phyloP scores from a whole-genome alignment of 2,329 filamentous ascomycete genomes.

The Aspergillus fumigatiaffinis region DNA sequence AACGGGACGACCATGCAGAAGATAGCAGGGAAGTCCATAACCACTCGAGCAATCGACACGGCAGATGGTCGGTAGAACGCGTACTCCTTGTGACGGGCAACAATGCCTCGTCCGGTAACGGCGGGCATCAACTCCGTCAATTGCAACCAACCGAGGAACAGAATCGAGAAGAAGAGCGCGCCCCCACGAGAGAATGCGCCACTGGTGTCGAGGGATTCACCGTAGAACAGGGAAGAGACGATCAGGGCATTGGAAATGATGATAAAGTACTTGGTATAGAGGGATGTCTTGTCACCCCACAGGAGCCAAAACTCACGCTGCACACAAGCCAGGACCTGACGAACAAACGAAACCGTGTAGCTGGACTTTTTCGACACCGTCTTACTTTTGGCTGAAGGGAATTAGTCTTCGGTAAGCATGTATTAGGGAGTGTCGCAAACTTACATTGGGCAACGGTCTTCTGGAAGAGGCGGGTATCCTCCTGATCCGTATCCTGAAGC shows the following conservation, averaged over 20 bases:
- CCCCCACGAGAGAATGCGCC: constrained; percentile 63
- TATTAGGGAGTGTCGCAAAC: neutral
- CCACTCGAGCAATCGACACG: constrained; percentile 57
- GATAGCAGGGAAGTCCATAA: constrained; percentile 61
- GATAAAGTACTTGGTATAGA: constrained; percentile 77
- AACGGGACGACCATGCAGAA: constrained; percentile 58
- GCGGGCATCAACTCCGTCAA: constrained; percentile 75
- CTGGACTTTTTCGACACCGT: constrained; percentile 65
- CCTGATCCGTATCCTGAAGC: constrained; percentile 54
- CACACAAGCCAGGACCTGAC: constrained; percentile 61
- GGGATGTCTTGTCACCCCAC: constrained; percentile 67
- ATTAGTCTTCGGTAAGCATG: neutral
- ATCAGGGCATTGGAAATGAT: constrained; percentile 71
- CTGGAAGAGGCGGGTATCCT: constrained; percentile 63
- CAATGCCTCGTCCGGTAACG: constrained; percentile 67
- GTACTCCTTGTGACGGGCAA: constrained; percentile 63
- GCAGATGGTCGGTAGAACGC: constrained; percentile 68
- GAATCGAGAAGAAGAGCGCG: constrained; percentile 62
- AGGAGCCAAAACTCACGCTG: constrained; percentile 76
- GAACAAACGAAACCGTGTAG: constrained; percentile 71
- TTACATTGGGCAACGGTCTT: constrained; percentile 59
- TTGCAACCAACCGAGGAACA: constrained; percentile 68
- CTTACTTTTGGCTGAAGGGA: constrained; percentile 51
- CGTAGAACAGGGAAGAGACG: constrained; percentile 75
- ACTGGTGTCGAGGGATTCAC: constrained; percentile 54